These are phyloP conservation scores for Fusarium penzigii DNA, from an alignment of 2,329 filamentous ascomycete genomes.

Conservation along the genomic window DNA sequence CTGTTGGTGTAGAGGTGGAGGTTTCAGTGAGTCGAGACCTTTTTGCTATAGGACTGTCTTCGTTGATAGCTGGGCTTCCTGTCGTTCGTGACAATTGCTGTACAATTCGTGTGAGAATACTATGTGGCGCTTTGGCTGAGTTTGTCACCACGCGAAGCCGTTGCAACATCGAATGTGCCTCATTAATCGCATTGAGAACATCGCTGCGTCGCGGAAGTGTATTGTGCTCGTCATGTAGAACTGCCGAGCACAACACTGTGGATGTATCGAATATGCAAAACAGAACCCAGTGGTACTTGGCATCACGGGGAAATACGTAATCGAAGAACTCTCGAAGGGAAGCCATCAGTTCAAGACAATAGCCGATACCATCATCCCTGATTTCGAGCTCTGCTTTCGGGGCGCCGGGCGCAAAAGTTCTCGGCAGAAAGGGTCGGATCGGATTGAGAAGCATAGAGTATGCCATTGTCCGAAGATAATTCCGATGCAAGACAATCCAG, in stretches of 20 bases:
- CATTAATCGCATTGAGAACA: conserved; percentile 41
- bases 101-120: conserved; percentile 33
- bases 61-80: conserved; percentile 10
- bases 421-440: conserved; percentile 47
- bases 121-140: conserved; percentile 35
- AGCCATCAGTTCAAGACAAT: conserved; percentile 44
- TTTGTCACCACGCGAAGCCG: conserved; percentile 32
- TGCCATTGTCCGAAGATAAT: conserved; percentile 45
- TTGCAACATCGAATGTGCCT: conserved; percentile 37
- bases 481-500: conserved; percentile 48
- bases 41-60: conserved; percentile 8
- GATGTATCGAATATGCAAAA: conserved; percentile 55
- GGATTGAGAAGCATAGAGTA: conserved; percentile 48
- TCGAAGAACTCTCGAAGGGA: conserved; percentile 44
- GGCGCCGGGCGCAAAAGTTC: conserved; percentile 30
- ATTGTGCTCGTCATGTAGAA: conserved; percentile 49
- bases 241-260: conserved; percentile 50
- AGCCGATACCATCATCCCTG: conserved; percentile 44
- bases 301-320: conserved; percentile 45
- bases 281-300: conserved; percentile 50
- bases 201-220: conserved; percentile 43
- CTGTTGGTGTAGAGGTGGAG: conserved; percentile 1
- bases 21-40: conserved; percentile 8
- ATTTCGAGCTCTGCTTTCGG: conserved; percentile 38
- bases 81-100: conserved; percentile 30